These are phyloP conservation scores for Lichtheimia corymbifera DNA, from an alignment of 371 early-diverging fungal genomes.

Conservation along the genomic window DNA sequence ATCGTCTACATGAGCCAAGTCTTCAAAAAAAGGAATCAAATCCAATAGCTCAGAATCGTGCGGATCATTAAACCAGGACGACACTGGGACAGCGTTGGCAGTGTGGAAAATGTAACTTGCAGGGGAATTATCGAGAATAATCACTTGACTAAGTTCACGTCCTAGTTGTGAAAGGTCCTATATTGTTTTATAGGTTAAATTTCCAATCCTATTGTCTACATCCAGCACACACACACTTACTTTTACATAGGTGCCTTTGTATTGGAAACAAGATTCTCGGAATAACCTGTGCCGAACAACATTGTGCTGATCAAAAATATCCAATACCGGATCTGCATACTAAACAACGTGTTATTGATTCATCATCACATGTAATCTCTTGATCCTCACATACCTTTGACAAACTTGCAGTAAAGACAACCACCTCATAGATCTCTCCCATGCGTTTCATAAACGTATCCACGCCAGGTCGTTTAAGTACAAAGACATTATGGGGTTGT, in stretches of 20 bases:
- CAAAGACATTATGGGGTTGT: conserved; percentile 87
- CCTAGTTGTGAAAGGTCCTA: conserved; percentile 80
- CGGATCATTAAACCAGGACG: conserved; percentile 94
- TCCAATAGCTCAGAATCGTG: conserved; percentile 92
- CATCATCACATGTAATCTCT: background rate
- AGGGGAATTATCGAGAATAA: conserved; percentile 88
- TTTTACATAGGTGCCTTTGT: conserved; percentile 94
- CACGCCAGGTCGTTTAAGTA: conserved; percentile 91
- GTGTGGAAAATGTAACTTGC: conserved; percentile 93
- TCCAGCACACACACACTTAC: conserved; percentile 29
- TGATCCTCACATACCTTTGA: conserved; percentile 71
- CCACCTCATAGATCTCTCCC: conserved; percentile 86
- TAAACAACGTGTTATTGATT: background rate
- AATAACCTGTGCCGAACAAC: conserved; percentile 88
- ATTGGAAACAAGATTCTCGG: conserved; percentile 89
- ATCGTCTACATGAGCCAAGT: conserved; percentile 30
- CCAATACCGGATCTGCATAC: conserved; percentile 95
- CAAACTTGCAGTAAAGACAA: conserved; percentile 92
- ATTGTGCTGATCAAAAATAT: conserved; percentile 79
- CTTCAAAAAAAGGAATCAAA: conserved; percentile 85
- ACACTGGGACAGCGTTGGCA: conserved; percentile 93
- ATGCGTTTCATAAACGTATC: conserved; percentile 84
- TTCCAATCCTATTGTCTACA: too few species aligned
- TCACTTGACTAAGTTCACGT: conserved; percentile 70
- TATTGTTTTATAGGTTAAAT: background rate